These are phyloP conservation scores for Stachybotrys chartarum DNA, from an alignment of 2,329 filamentous ascomycete genomes.

Conservation along the genomic window DNA sequence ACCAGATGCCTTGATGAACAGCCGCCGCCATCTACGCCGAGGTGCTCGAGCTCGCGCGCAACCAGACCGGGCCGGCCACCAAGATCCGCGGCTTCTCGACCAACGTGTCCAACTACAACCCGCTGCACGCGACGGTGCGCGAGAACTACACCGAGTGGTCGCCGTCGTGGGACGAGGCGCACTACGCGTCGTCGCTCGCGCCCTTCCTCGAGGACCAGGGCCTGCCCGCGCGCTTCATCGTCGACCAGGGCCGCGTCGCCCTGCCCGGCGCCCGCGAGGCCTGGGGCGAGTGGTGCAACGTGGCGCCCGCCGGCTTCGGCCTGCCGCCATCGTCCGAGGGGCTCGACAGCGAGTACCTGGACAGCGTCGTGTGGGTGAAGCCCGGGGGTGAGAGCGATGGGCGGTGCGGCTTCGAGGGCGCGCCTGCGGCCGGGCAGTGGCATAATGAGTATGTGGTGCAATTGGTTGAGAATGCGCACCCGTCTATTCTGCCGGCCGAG, in stretches of 20 bases:
- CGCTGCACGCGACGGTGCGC: constrained; percentile 26
- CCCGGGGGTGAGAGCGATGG: constrained; percentile 37
- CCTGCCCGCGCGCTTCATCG: constrained; percentile 34
- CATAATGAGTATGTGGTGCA: constrained; percentile 33
- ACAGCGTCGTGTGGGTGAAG: constrained; percentile 38
- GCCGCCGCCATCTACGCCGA: constrained; percentile 32
- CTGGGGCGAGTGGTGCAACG: constrained; percentile 39
- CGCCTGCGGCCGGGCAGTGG: constrained; percentile 31
- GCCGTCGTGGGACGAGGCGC: constrained; percentile 30
- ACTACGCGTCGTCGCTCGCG: constrained; percentile 30
- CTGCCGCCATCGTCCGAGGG: constrained; percentile 22
- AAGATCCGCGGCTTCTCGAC: constrained; percentile 33
- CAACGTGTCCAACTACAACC: constrained; percentile 36
- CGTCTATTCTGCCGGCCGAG: neutral
- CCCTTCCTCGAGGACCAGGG: constrained; percentile 28
- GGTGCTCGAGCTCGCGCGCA: constrained; percentile 26
- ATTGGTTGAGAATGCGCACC: constrained; percentile 30
- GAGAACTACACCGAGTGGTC: constrained; percentile 33
- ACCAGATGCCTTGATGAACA: constrained; percentile 2
- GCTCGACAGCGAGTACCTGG: constrained; percentile 27
- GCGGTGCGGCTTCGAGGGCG: constrained; percentile 26
- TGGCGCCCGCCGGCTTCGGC: constrained; percentile 31
- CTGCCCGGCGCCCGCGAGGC: constrained; percentile 25
- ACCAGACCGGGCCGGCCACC: constrained; percentile 8
- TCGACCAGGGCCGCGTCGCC: constrained; percentile 35